A percentile compares a stretch with the other conserved stretches of the same genome.
These are phyloP conservation scores for Chlamydomonas urium DNA, from an alignment of 139 green algal genomes.

Conservation along the genomic window DNA sequence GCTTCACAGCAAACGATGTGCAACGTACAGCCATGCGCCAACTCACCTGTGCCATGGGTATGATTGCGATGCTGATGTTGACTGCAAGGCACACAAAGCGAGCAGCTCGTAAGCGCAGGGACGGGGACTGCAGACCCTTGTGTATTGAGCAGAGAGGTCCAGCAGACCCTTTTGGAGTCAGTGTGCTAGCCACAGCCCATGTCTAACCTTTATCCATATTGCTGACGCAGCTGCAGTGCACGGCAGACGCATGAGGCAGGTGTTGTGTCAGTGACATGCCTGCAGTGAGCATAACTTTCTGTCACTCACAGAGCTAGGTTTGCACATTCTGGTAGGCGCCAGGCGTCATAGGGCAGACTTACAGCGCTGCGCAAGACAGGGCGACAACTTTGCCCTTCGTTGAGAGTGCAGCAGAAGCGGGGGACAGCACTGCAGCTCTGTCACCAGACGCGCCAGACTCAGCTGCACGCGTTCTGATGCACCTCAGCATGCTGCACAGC, in stretches of 20 bases:
- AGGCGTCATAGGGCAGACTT: neutral
- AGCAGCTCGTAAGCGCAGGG: neutral
- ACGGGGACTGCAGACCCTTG: too few relatives aligned
- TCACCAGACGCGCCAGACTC: too few relatives aligned
- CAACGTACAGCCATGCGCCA: too few relatives aligned
- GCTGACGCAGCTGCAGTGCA: neutral
- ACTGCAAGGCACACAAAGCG: neutral
- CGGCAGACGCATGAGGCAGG: too few relatives aligned
- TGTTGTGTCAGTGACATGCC: too few relatives aligned
- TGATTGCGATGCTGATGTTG: slow-evolving; percentile 1
- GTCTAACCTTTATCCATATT: slow-evolving; percentile 2
- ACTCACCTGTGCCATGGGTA: neutral
- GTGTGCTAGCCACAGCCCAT: neutral
- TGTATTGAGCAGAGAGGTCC: neutral
- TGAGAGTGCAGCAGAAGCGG: neutral
- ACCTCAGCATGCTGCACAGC: too few relatives aligned
- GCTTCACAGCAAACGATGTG: neutral
- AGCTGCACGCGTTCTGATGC: too few relatives aligned
- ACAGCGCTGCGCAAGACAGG: neutral
- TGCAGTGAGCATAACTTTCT: neutral
- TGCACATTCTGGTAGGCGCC: neutral
- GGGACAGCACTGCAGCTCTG: too few relatives aligned
- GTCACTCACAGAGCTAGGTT: neutral
- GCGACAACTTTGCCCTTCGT: neutral
- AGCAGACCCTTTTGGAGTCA: neutral